Base-by-base conservation (phyloP, 352 stramenopile genomes). In the Pelagophyceae sp. region DNA sequence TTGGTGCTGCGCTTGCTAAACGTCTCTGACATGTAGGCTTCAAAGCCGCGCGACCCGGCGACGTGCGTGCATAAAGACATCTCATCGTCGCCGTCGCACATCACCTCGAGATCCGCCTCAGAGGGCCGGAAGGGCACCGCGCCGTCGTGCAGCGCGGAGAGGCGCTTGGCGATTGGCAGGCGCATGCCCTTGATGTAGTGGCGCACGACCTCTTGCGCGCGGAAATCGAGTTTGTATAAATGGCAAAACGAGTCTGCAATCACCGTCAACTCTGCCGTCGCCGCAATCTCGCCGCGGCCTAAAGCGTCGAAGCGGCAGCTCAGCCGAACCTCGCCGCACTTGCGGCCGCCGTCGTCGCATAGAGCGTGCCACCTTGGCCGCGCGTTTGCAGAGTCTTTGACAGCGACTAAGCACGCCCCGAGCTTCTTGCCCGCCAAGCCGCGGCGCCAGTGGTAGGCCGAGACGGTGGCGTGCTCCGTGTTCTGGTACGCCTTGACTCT, bases 391-490 rank as follows among this genome's bases (percentile, higher is more conserved):
- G 31, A 27, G 2, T 58, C 35, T n/a, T 75, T 50, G 72, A 74
- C 60, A n/a, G 35, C 33, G 37, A 76, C 23, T 11, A 5, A 19
- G 33, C 35, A 60, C 29, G 31, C 19, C 40, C 76, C 54, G 35
- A 79, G 60, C n/a, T 63, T 20, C 45, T 60, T 50, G 58, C 45
- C 35, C 37, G 37, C 74, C 31, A 79, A 80, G 11, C 82, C 82
- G 25, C 29, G 60, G 77, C 54, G 72, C 84, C 82, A 51, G 72
- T 74, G 29, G 77, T 37, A 58, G 76, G 67, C 27, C 80, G 75
- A 37, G 65, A 74, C 33, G 20, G 25, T 31, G n/a, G 61, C 61
- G 11, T 17, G 20, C 35, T 58, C 35, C 35, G 67, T 58, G 27
- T 74, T 51, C 35, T 50, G 38, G 67, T 58, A 74, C 15, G 67